A percentile compares a stretch with the other conserved stretches of the same genome.
Conservation (phyloP, 345 rosid genomes). For the Moringa oleifera region DNA sequence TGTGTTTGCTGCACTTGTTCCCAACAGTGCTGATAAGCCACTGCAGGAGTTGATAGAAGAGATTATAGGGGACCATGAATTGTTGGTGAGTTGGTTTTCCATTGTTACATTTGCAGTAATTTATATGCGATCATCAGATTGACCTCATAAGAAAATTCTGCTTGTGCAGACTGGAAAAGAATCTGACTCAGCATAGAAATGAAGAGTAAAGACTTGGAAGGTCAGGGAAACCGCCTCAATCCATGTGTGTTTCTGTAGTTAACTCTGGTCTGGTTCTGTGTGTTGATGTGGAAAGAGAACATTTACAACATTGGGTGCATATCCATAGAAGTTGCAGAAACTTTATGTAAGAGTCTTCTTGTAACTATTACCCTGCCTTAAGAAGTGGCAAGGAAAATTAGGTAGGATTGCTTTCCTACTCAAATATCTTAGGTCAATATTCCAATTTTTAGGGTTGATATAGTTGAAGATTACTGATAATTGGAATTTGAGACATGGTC, state of each 20-base stretch:
- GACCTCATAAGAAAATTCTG: neutral
- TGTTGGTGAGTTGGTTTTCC: slow-evolving; percentile 49
- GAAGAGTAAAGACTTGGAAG: neutral
- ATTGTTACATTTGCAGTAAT: neutral
- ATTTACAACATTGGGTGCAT: no score
- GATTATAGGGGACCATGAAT: slow-evolving; percentile 89
- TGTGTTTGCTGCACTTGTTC: slow-evolving; percentile 83
- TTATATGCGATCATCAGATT: neutral
- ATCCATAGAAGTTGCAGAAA: no score
- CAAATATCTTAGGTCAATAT: no score
- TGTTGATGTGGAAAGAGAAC: no score
- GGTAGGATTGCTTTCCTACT: no score
- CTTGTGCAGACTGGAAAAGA: slow-evolving; percentile 41
- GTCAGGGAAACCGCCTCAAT: neutral
- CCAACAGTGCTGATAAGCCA: slow-evolving; percentile 71
- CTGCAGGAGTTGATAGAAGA: slow-evolving; percentile 66
- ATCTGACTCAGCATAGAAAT: slow-evolving; percentile 12
- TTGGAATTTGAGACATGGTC: no score
- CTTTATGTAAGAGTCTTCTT: no score
- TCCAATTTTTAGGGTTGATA: no score
- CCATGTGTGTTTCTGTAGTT: neutral
- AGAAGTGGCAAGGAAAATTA: no score
- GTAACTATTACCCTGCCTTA: no score
- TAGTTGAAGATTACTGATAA: no score
- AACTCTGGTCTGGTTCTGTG: no score